Percentiles rank a stretch among this genome's conserved stretches.
phyloP scores from a whole-genome alignment of 257 asterid species.

The Nicotiana obtusifolia region DNA sequence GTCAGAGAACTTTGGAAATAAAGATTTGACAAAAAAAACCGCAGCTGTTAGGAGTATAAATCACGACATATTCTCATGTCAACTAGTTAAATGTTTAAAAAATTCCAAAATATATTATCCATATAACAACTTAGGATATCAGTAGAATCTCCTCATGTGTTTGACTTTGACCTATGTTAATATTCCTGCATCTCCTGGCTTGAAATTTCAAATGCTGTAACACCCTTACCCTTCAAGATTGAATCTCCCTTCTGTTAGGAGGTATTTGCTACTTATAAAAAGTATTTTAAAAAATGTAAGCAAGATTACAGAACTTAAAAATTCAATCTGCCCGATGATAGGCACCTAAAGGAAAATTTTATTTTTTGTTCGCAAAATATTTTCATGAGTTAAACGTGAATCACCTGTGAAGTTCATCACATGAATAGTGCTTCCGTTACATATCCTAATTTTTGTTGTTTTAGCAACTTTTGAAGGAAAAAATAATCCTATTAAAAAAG shows the following conservation, averaged over 20 bases:
- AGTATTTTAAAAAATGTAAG: too few species aligned
- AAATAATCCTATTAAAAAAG: not conserved
- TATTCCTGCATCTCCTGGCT: not conserved
- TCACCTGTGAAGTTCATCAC: not conserved
- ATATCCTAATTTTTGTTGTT: not conserved
- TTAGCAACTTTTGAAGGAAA: not conserved
- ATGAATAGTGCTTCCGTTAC: not conserved
- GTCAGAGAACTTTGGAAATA: not conserved
- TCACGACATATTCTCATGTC: not conserved
- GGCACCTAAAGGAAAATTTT: not conserved
- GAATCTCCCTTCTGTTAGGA: not conserved
- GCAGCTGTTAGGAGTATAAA: constrained; percentile 1
- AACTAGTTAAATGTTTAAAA: not conserved
- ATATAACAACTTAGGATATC: not conserved
- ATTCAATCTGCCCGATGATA: not conserved
- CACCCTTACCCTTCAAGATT: not conserved
- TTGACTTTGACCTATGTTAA: not conserved
- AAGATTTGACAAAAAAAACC: not conserved
- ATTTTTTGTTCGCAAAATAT: not conserved
- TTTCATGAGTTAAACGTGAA: not conserved
- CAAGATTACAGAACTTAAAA: too few species aligned
- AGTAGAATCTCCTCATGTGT: not conserved
- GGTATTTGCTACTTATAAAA: too few species aligned
- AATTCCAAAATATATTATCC: not conserved
- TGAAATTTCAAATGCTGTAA: not conserved